These are phyloP conservation scores for Exophiala bonariae DNA, from an alignment of 2,329 filamentous ascomycete species.

Conservation along the genomic window DNA sequence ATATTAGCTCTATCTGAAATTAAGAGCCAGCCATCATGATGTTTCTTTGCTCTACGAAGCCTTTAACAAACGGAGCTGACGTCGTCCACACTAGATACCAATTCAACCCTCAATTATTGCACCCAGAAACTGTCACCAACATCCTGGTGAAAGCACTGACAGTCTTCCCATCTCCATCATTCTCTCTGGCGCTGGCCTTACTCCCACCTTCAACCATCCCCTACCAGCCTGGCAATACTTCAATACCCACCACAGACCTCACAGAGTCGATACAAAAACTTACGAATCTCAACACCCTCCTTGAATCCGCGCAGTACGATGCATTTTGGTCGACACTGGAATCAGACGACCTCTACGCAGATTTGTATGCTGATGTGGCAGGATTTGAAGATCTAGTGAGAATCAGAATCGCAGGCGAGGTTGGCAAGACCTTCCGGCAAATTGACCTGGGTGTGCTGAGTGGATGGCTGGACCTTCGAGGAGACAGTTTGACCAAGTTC, in stretches of 20 bases:
- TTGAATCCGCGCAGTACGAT: slow-evolving; percentile 86
- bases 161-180: slow-evolving; percentile 94
- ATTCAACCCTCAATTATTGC: slow-evolving; percentile 97
- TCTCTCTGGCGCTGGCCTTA: slow-evolving; percentile 89
- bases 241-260: slow-evolving; percentile 52
- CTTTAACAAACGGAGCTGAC: background rate
- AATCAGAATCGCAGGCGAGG: slow-evolving; percentile 81
- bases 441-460: slow-evolving; percentile 68
- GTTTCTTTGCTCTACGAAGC: background rate
- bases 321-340: slow-evolving; percentile 92
- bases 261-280: slow-evolving; percentile 91
- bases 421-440: slow-evolving; percentile 78
- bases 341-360: slow-evolving; percentile 91
- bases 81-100: slow-evolving; percentile 70
- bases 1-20: slow-evolving; percentile 76
- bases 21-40: background rate
- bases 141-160: slow-evolving; percentile 97
- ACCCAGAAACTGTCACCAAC: slow-evolving; percentile 97
- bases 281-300: slow-evolving; percentile 76
- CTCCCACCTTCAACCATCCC: slow-evolving; percentile 80
- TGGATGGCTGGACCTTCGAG: slow-evolving; percentile 70
- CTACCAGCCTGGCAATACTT: slow-evolving; percentile 51
- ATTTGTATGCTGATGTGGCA: slow-evolving; percentile 88
- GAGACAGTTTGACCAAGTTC: slow-evolving; percentile 71
- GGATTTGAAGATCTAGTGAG: slow-evolving; percentile 95